Base-by-base conservation (phyloP, 192 early-diverging fungal species). In the Entophlyctis luteolus region DNA sequence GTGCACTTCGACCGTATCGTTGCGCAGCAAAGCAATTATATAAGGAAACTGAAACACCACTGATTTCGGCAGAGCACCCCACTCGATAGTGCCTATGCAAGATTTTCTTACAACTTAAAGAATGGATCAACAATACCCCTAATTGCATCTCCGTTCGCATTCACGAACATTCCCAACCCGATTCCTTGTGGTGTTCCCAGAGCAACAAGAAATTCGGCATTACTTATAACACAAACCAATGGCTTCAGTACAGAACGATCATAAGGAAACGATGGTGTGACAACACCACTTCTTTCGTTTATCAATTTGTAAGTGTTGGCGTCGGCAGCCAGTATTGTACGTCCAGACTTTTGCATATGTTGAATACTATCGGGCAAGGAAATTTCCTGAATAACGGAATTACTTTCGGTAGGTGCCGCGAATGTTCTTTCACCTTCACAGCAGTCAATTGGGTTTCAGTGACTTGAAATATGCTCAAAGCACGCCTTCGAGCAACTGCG, bases 21-120 rank as follows among this genome's bases (percentile, higher is more conserved):
- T 89, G 18, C 75, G 62, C 22, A 93, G 73, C 2, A 93, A 73
- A 0, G 90, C 85, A 0, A 86, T 76, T 1, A 87, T 82, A 45
- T 91, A 91, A 0, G 92, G 92, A 59, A 80, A 90, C 52, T 93
- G 89, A 20, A 91, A 89, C 20, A 82, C 85, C 20, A 84, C 56
- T 1, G 82, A 79, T 48, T 73, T 79, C 2, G 83, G 83, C 0
- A 81, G 42, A 4, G 77, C 58, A 14, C 76, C 56, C 83, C 83
- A 84, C 45, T 84, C 72, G 25, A 84, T 54, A 10, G 83, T 84
- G 3, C 81, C 77, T 78, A 33, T 37, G 22, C 37, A 66, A 0
- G 33, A n/a, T n/a, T n/a, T n/a, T n/a, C n/a, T n/a, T n/a, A n/a
- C n/a, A n/a, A n/a, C n/a, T n/a, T n/a, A n/a, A n/a, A n/a, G n/a